Base-by-base conservation (phyloP, 2,329 filamentous ascomycete species). In the Didymella sp. region DNA sequence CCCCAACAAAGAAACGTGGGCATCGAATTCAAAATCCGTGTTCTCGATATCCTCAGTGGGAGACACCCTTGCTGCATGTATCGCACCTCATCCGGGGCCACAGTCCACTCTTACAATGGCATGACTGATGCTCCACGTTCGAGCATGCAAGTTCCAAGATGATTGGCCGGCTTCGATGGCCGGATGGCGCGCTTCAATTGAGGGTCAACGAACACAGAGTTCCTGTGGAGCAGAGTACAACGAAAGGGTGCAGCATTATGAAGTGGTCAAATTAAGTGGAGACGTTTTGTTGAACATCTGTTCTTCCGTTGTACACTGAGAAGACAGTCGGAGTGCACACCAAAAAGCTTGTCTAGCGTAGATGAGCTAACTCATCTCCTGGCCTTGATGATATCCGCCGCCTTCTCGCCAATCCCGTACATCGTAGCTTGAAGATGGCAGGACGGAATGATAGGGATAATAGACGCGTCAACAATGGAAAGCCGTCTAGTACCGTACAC, bases 391-490 rank as follows among this genome's bases (percentile, higher is more conserved):
- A 50, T 30, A 17, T 49, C 46, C 17, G 46, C 46, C n/a, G 71
- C 72, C 63, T 72, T 75, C 63, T 74, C 72, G 12, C 64, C 71
- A 43, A 75, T 60, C n/a, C 62, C 72, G 51, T 75, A 75, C 54
- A 69, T 63, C 13, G 69, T 71, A n/a, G 71, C 67, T 58, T 72
- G 70, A 12, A 70, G 54, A 61, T 69, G 67, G 43, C 60, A 62
- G 7, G 61, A 63, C 6, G 70, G 69, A 21, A 72, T 71, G 12
- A 73, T 62, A 0, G 72, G 70, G 21, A 74, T 64, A 7, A 74
- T 69, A 2, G 59, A 65, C 11, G 70, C 71, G 63, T 73, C 72
- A 5, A 73, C 60, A 19, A 74, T 45, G 6, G 66, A 66, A 15
- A 74, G 46, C 8, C 61, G 59, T 40, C 65, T 45, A 0, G 62